Evolutionary conservation across 2,329 filamentous ascomycete genomes (phyloP), one percentile per base, ranked within the genome.

Genomic region (Apiospora malaysiana): DNA sequence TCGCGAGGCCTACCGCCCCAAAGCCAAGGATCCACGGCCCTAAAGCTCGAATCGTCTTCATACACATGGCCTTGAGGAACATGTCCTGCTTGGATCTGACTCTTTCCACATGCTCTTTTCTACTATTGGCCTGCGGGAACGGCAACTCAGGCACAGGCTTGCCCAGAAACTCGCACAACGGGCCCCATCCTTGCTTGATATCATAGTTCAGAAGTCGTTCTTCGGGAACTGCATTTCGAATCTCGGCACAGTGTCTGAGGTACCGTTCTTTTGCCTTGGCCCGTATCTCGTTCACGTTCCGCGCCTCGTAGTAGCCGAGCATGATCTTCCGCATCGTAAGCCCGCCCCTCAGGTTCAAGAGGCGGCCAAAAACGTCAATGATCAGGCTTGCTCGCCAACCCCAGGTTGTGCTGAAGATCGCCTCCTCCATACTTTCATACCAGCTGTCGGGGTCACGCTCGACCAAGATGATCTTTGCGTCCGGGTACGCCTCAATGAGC

Each of bases 71-170:
- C 32, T 40, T 63, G 56, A 63, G 56, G 32, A 63, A 63, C 56
- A 63, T 40, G 32, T 63, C 32, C 12, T 63, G 56, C 21, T 63
- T 63, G 56, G 56, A 32, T 63, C 56, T 63, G 32, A 63, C 56
- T 23, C 56, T 63, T 40, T 32, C 56, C 32, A 63, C 56, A 40
- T 63, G 56, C 32, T 63, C 56, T 14, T 63, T 40, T 32, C 56
- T 63, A 3, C 85, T 84, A 76, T 86, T 86, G 70, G 83, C 83
- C 73, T 84, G 82, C 9, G 85, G 84, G 76, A 85, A 86, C 70
- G 68, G 49, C 46, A 72, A 77, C 4, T 63, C 32, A 10, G 81
- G 82, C 0, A 82, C 74, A 0, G 77, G 71, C 56, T 80, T 79
- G 49, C 78, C 79, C 0, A 82, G 74, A 70, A 83, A 82, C 49